These are phyloP conservation scores for Fusarium sp. DNA, from an alignment of 2,329 filamentous ascomycete genomes.

Conservation along the genomic window DNA sequence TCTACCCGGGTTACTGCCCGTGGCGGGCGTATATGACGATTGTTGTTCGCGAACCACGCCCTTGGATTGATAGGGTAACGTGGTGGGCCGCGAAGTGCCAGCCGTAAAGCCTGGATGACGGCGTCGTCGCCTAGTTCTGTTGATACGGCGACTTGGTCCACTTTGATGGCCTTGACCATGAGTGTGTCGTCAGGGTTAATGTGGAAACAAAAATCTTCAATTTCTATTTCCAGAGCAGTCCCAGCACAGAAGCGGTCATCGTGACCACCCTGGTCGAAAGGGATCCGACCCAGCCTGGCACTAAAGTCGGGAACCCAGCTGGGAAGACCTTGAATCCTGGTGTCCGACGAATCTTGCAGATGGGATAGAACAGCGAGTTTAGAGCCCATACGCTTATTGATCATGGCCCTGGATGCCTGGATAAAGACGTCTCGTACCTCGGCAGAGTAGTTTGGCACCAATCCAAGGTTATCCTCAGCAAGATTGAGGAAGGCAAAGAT, in stretches of 20 bases:
- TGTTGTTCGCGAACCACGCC: background rate
- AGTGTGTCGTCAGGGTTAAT: background rate
- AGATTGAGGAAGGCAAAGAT: slow-evolving; percentile 9
- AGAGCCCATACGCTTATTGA: background rate
- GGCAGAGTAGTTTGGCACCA: slow-evolving; percentile 1
- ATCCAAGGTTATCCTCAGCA: background rate
- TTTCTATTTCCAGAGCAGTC: background rate
- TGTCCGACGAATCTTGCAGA: background rate
- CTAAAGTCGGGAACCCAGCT: background rate
- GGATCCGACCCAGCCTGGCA: background rate
- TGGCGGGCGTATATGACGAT: background rate
- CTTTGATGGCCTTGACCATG: background rate
- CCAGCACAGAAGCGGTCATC: background rate
- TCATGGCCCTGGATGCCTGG: background rate
- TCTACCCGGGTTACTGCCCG: background rate
- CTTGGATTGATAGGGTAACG: background rate
- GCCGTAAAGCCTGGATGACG: background rate
- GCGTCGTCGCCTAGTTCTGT: background rate
- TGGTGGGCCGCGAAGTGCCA: background rate
- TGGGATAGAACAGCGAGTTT: background rate
- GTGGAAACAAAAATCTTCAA: background rate
- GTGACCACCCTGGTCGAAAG: background rate
- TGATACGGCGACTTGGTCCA: background rate
- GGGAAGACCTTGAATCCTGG: background rate
- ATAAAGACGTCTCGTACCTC: background rate